A percentile compares a stretch with the other conserved stretches of the same genome.
phyloP scores from a whole-genome alignment of 148 eudicot species.

The Pouteria glomerata region DNA sequence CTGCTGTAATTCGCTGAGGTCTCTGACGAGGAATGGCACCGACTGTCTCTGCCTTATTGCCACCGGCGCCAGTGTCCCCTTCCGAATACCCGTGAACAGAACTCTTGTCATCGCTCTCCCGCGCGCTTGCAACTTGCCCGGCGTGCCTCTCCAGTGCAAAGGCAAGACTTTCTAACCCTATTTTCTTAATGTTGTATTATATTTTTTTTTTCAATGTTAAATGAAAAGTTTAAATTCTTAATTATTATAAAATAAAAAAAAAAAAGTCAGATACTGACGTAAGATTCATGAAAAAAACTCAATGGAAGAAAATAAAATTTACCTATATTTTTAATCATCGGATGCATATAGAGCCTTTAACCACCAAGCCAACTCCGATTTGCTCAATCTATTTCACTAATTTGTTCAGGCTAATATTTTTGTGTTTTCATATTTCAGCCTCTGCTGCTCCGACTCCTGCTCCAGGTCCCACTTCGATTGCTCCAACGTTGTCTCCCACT shows the following conservation, averaged over 20 bases:
- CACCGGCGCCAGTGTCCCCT: slow-evolving; percentile 60
- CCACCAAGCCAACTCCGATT: too few relatives aligned
- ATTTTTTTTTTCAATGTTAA: too few relatives aligned
- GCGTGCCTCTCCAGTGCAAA: slow-evolving; percentile 81
- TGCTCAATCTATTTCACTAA: not conserved
- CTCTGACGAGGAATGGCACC: slow-evolving; percentile 52
- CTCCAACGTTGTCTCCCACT: slow-evolving; percentile 41
- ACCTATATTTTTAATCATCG: too few relatives aligned
- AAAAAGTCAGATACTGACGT: too few relatives aligned
- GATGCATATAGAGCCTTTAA: too few relatives aligned
- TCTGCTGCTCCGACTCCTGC: slow-evolving; percentile 63
- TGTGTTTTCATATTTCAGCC: slow-evolving; percentile 36
- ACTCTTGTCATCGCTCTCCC: slow-evolving; percentile 75
- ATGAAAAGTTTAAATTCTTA: too few relatives aligned
- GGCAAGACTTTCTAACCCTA: slow-evolving; percentile 23
- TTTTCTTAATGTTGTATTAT: not conserved
- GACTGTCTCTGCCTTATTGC: slow-evolving; percentile 66
- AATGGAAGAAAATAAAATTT: too few relatives aligned
- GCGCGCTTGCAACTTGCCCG: slow-evolving; percentile 67
- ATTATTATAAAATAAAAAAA: too few relatives aligned
- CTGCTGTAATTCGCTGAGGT: slow-evolving; percentile 60
- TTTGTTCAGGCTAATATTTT: not conserved
- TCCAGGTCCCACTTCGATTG: slow-evolving; percentile 45
- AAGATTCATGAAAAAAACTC: too few relatives aligned
- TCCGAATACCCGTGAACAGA: slow-evolving; percentile 65